These are phyloP conservation scores for Populus hybrid DNA, from an alignment of 441 rosid genomes.

Conservation along the genomic window DNA sequence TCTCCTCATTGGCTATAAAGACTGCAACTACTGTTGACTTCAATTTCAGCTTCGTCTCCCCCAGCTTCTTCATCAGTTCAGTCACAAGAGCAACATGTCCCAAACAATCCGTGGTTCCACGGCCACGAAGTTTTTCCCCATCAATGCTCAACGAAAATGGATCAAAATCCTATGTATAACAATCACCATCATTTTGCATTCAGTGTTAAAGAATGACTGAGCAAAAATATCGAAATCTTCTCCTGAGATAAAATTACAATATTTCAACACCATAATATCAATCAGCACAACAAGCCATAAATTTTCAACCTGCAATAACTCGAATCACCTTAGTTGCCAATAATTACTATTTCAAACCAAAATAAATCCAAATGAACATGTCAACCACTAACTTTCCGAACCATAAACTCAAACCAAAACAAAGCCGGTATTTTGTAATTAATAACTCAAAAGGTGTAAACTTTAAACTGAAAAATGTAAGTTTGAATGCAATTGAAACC, in stretches of 20 bases:
- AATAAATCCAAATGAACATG: not conserved
- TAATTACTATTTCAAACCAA: not conserved
- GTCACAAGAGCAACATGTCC: slow-evolving; percentile 92
- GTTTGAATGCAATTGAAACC: not conserved
- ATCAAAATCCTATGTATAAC: slow-evolving; percentile 63
- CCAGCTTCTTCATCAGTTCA: slow-evolving; percentile 80
- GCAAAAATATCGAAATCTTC: not conserved
- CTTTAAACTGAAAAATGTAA: not conserved
- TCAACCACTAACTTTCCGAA: not conserved
- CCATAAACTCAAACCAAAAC: not conserved
- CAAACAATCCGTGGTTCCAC: slow-evolving; percentile 97
- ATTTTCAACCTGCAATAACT: not conserved
- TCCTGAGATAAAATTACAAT: not conserved
- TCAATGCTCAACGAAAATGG: slow-evolving; percentile 79
- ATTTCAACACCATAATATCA: not conserved
- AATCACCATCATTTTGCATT: not conserved
- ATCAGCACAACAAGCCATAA: not conserved
- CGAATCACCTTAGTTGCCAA: not conserved
- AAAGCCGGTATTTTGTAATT: not conserved
- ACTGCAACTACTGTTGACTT: slow-evolving; percentile 80
- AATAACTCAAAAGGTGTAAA: not conserved
- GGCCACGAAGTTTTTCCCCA: slow-evolving; percentile 85
- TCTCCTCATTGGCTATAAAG: slow-evolving; percentile 91
- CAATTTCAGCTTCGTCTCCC: slow-evolving; percentile 65
- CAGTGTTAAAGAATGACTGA: not conserved